Evolutionary conservation across 768 basidiomycete species (phyloP).

Genomic region (Leccinum incarnatum): DNA sequence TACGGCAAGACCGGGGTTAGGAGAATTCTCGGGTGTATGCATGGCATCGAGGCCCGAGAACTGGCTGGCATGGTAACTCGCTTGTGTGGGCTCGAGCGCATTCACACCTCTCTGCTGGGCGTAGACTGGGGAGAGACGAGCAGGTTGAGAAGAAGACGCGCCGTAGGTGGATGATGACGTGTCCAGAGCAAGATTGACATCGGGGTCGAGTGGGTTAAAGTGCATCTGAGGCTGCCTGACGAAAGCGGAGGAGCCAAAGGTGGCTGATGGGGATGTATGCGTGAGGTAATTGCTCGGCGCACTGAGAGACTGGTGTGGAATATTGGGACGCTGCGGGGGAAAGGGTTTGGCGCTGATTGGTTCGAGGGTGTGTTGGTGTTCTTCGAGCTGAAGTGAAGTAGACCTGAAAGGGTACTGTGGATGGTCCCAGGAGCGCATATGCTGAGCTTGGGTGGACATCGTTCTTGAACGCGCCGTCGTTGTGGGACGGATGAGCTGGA

Average conservation of each 20-base stretch:
- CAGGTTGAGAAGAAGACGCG: constrained; percentile 6
- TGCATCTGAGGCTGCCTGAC: constrained; percentile 8
- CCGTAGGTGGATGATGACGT: constrained; percentile 14
- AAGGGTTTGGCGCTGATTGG: neutral
- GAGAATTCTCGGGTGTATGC: constrained; percentile 14
- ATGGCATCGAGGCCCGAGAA: constrained; percentile 6
- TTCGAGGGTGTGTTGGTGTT: constrained; percentile 21
- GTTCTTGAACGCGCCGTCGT: neutral
- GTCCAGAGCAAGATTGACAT: constrained; percentile 11
- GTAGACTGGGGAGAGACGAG: constrained; percentile 14
- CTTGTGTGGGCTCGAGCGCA: constrained; percentile 12
- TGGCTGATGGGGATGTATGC: constrained; percentile 14
- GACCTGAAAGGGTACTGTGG: constrained; percentile 12
- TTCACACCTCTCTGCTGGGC: constrained; percentile 7
- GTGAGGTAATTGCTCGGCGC: constrained; percentile 8
- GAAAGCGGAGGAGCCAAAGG: constrained; percentile 14
- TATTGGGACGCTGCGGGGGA: constrained; percentile 13
- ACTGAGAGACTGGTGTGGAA: constrained; percentile 2
- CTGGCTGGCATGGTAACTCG: constrained; percentile 16
- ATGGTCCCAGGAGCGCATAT: constrained; percentile 20
- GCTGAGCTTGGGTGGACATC: constrained; percentile 27
- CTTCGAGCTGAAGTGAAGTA: constrained; percentile 28
- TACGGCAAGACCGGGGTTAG: constrained; percentile 4
- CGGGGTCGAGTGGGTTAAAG: constrained; percentile 8
- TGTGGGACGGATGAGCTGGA: neutral